These are phyloP conservation scores for Aegilops speltoides DNA, from an alignment of 176 grass and related monocot genomes.

Conservation along the genomic window DNA sequence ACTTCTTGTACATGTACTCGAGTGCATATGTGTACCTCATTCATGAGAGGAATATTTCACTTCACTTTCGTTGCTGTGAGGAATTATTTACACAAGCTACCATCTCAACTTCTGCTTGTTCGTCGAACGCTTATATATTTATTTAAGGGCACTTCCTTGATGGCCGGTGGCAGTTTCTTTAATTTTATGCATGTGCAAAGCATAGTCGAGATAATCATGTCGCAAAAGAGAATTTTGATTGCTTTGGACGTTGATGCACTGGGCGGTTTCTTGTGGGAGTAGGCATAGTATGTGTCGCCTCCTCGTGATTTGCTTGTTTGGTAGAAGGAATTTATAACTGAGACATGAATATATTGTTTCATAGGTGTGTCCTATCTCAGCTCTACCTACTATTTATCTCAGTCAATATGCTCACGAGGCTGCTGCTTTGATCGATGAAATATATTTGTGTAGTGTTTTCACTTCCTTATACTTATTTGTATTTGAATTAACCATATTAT, in stretches of 20 bases:
- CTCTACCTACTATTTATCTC: not conserved
- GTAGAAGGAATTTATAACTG: not conserved
- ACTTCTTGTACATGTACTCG: constrained; percentile 81
- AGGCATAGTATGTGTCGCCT: constrained; percentile 10
- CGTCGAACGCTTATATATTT: not conserved
- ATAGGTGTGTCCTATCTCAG: not conserved
- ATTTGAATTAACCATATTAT: not conserved
- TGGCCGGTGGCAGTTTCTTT: constrained; percentile 3
- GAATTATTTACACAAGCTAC: constrained; percentile 7
- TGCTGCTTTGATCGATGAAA: constrained; percentile 1
- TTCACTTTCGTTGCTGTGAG: constrained; percentile 5
- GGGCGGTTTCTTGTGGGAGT: constrained; percentile 21
- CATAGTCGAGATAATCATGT: not conserved
- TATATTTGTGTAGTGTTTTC: not conserved
- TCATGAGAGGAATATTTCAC: constrained; percentile 29
- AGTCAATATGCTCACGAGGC: not conserved
- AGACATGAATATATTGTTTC: constrained; percentile 1
- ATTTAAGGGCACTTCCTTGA: not conserved
- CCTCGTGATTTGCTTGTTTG: not conserved
- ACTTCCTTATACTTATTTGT: not conserved
- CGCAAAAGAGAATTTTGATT: constrained; percentile 14
- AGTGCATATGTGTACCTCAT: constrained; percentile 49
- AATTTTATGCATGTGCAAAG: constrained; percentile 25
- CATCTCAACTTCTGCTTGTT: constrained; percentile 2
- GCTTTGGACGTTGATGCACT: not conserved